Evolutionary conservation across 1,284 basidiomycete species (phyloP).

Genomic region (Cystobasidium sp.): DNA sequence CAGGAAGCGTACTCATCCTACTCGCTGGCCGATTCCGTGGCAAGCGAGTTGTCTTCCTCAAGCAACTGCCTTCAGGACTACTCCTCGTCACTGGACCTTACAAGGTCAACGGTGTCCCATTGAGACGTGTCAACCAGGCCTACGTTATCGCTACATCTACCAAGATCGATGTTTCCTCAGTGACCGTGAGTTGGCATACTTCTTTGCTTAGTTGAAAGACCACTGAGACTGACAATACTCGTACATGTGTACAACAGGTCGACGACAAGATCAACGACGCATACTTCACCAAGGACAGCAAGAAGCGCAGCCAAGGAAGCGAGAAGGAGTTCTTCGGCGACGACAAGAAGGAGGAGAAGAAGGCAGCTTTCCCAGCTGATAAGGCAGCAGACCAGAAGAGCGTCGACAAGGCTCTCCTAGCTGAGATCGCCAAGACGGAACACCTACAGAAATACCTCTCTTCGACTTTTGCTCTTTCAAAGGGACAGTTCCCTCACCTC

Average conservation of each 20-base stretch:
- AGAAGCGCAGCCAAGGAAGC: conserved; percentile 77
- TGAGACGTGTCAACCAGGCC: conserved; percentile 97
- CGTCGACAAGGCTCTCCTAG: conserved; percentile 82
- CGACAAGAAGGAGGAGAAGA: conserved; percentile 76
- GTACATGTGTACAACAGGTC: conserved; percentile 48
- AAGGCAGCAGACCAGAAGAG: conserved; percentile 92
- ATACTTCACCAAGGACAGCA: conserved; percentile 85
- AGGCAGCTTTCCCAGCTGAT: conserved; percentile 85
- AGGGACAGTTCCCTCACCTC: conserved; percentile 87
- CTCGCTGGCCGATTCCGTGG: conserved; percentile 97
- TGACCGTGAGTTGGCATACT: conserved; percentile 64
- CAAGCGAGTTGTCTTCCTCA: conserved; percentile 97
- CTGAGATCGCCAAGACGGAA: conserved; percentile 89
- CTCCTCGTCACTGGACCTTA: conserved; percentile 96
- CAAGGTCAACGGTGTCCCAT: conserved; percentile 98
- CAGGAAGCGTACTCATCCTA: conserved; percentile 94
- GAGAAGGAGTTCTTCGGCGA: conserved; percentile 86
- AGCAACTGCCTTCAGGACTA: conserved; percentile 91
- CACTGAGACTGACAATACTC: background rate
- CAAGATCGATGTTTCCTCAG: conserved; percentile 80
- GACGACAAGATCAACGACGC: conserved; percentile 87
- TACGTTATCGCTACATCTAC: conserved; percentile 99
- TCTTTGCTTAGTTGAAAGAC: background rate
- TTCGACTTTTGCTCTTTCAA: conserved; percentile 90
- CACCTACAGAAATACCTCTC: conserved; percentile 92